Conservation (phyloP, 2,329 filamentous ascomycete species). For the Claviceps digitariae region DNA sequence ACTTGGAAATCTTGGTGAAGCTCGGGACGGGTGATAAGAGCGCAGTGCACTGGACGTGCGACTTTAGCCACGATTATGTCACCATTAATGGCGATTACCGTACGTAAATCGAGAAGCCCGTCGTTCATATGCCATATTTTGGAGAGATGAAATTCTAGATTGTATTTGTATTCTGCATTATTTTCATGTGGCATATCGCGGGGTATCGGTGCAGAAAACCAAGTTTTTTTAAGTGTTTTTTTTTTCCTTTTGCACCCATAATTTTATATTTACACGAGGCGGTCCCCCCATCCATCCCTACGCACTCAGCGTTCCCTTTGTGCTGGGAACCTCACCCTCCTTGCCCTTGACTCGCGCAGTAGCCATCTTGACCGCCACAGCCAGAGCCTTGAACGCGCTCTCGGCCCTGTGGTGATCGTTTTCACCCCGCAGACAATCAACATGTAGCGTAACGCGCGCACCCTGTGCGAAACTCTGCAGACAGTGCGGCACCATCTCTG, state of each 20-base stretch:
- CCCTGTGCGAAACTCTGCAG: conserved; percentile 87
- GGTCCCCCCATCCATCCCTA: conserved; percentile 15
- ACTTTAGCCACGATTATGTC: conserved; percentile 72
- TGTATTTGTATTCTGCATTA: not conserved
- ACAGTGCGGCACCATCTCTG: conserved; percentile 96
- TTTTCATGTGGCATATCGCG: not conserved
- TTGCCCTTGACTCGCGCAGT: conserved; percentile 61
- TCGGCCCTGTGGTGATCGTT: conserved; percentile 97
- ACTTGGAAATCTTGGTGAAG: conserved; percentile 64
- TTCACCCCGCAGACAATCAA: conserved; percentile 77
- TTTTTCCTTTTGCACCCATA: not conserved
- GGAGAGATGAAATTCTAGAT: not conserved
- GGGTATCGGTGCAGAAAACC: too few relatives aligned
- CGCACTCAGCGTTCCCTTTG: conserved; percentile 75
- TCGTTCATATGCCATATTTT: not conserved
- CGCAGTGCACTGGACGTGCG: conserved; percentile 72
- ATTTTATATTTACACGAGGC: not conserved
- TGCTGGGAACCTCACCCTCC: conserved; percentile 89
- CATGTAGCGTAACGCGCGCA: conserved; percentile 83
- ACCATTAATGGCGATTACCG: conserved; percentile 58
- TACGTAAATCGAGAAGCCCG: conserved; percentile 26
- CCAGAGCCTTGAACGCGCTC: conserved; percentile 93
- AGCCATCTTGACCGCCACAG: conserved; percentile 69
- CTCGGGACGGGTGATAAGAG: conserved; percentile 56
- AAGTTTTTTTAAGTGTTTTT: not conserved